phyloP scores from a whole-genome alignment of 495 filamentous ascomycete genomes.

The Lichina pygmaea region DNA sequence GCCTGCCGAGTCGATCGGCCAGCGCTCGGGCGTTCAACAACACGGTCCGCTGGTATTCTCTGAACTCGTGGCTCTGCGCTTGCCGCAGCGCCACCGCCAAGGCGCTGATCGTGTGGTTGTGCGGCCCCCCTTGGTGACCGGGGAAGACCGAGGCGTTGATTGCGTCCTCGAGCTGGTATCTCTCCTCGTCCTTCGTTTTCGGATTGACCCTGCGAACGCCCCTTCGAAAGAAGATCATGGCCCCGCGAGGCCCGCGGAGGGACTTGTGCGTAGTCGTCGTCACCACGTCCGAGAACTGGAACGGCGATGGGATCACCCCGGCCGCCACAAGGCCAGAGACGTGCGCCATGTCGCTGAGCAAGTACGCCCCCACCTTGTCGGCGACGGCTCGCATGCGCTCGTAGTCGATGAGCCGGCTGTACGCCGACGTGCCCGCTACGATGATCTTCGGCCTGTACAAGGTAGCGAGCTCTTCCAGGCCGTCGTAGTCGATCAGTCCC shows the following conservation, averaged over 20 bases:
- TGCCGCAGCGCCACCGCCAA: constrained; percentile 84
- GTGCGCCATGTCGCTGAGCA: constrained; percentile 92
- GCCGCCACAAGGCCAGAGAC: constrained; percentile 86
- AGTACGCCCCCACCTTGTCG: constrained; percentile 75
- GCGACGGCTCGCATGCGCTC: constrained; percentile 61
- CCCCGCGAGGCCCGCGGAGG: constrained; percentile 75
- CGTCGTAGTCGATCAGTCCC: constrained; percentile 81
- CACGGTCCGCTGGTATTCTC: constrained; percentile 66
- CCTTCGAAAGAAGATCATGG: constrained; percentile 94
- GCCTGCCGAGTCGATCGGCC: constrained; percentile 39
- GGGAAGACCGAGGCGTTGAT: constrained; percentile 97
- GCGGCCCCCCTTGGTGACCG: constrained; percentile 93
- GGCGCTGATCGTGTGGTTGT: constrained; percentile 97
- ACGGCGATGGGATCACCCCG: constrained; percentile 72
- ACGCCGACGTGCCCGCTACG: constrained; percentile 80
- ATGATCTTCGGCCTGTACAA: constrained; percentile 90
- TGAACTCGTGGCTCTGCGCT: constrained; percentile 70
- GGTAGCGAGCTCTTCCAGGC: constrained; percentile 56
- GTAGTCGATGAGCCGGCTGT: constrained; percentile 87
- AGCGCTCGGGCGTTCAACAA: constrained; percentile 74
- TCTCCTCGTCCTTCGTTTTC: constrained; percentile 58
- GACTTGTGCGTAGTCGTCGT: constrained; percentile 99
- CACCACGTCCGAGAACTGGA: constrained; percentile 70
- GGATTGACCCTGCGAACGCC: constrained; percentile 60
- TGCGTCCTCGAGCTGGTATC: constrained; percentile 78